Evolutionary conservation across 2,329 filamentous ascomycete genomes (phyloP).

Genomic region (Cladorrhinum sp.): DNA sequence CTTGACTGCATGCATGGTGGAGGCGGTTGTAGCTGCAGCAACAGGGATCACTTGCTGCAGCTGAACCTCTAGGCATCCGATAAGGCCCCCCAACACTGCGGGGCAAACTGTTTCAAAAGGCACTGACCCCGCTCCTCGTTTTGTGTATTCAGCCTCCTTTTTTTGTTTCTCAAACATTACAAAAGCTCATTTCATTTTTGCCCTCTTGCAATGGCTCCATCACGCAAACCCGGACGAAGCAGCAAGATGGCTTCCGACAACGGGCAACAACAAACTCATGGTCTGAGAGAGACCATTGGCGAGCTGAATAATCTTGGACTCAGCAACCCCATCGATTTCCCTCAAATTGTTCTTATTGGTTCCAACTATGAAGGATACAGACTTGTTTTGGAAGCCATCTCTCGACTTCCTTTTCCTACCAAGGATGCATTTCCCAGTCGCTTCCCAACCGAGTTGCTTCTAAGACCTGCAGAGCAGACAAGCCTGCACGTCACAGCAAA

Average conservation of each 20-base stretch:
- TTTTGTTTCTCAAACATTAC: no score
- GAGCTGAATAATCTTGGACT: neutral
- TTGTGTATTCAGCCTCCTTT: no score
- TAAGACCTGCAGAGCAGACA: slow-evolving; percentile 11
- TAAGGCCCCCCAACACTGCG: no score
- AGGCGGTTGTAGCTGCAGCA: no score
- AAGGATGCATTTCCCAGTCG: slow-evolving; percentile 22
- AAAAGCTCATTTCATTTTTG: no score
- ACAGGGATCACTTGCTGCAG: no score
- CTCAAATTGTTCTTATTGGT: neutral
- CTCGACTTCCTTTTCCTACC: neutral
- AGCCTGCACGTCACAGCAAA: slow-evolving; percentile 19
- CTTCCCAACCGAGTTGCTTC: slow-evolving; percentile 25
- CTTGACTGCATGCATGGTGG: no score
- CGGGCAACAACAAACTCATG: neutral
- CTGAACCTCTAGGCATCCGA: no score
- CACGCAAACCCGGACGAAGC: neutral
- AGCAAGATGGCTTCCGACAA: neutral
- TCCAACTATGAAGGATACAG: neutral
- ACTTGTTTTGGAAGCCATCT: neutral
- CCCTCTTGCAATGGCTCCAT: neutral
- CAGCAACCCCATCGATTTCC: neutral
- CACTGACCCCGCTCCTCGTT: no score
- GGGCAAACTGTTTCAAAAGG: no score
- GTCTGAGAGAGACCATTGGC: neutral